Evolutionary conservation across 495 filamentous ascomycete genomes (phyloP), one percentile per base, ranked within the genome.

Genomic region (Umbilicaria muhlenbergii): DNA sequence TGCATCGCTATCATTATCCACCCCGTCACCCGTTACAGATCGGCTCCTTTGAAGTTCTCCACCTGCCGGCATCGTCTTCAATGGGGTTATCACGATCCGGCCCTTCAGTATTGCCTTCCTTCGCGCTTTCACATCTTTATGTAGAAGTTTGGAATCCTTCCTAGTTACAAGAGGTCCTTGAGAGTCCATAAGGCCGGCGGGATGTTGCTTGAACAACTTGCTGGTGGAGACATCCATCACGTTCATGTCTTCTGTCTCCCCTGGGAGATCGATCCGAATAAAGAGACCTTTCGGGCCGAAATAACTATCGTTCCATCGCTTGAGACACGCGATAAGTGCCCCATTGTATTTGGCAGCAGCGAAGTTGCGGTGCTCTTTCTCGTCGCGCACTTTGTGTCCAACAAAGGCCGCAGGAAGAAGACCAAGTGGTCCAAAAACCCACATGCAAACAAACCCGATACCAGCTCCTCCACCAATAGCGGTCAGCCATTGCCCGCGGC

Each of bases 141-240:
- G 6, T n/a, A 21, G 32, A 32, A 44, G 44, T 19, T 14, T 49
- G n/a, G 36, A 17, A 15, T 41, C 36, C 8, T 49, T 49, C 6
- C 38, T 28, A 32, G 15, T 13, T 0, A 15, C 3, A 7, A 32
- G 36, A 2, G 47, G 16, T 24, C 32, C 28, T 12, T 24, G 32
- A 33, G 47, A 34, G 12, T 12, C 24, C 2, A 8, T 12, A 14
- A 33, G 37, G 12, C 16, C 44, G 17, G 40, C 41, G n/a, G 36
- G 42, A 8, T 45, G 32, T 19, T 44, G 32, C n/a, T 28, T 44
- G 37, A 40, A 49, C 0, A 45, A 28, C 4, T 45, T 45, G 4
- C 36, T 32, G 4, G 47, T 44, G 7, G 47, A 6, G 2, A 49
- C 19, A 19, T 49, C 47, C 47, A 49, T 49, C 1, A 15, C 34